Evolutionary conservation across 192 early-diverging fungal species (phyloP).

Genomic region (Gamsiella multidivaricata): DNA sequence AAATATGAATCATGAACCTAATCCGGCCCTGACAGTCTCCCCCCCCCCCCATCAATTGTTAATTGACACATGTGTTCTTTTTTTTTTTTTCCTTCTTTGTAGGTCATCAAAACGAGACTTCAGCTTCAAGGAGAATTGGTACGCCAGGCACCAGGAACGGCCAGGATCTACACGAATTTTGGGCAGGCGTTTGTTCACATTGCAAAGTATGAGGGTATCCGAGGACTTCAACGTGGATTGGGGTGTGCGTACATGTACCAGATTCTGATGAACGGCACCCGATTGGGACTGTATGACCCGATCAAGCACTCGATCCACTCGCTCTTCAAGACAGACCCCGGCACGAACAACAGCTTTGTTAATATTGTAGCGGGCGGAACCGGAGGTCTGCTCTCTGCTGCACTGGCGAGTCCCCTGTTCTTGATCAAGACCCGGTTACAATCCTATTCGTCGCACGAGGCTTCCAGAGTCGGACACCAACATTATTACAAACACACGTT

Average conservation of each 20-base stretch:
- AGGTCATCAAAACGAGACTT: conserved; percentile 92
- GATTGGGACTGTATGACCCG: conserved; percentile 93
- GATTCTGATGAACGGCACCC: conserved; percentile 91
- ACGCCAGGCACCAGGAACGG: conserved; percentile 57
- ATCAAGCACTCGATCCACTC: conserved; percentile 67
- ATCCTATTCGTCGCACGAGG: conserved; percentile 72
- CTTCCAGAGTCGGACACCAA: conserved; percentile 79
- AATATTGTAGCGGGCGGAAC: conserved; percentile 80
- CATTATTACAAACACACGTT: conserved; percentile 83
- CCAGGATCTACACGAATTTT: conserved; percentile 78
- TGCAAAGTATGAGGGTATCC: conserved; percentile 82
- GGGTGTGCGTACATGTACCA: conserved; percentile 90
- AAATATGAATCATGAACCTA: background rate
- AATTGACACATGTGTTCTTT: background rate
- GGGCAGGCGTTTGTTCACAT: conserved; percentile 82
- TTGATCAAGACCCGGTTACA: conserved; percentile 93
- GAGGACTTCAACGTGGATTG: conserved; percentile 89
- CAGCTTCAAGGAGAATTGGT: conserved; percentile 95
- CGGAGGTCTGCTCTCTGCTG: conserved; percentile 85
- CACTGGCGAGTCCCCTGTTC: conserved; percentile 86
- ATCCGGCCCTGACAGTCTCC: no score
- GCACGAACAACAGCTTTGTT: conserved; percentile 61
- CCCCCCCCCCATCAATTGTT: no score
- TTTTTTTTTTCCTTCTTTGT: background rate
- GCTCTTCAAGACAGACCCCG: conserved; percentile 50